Base-by-base conservation (phyloP, 140 eudicot genomes). In the Bidens hawaiensis region DNA sequence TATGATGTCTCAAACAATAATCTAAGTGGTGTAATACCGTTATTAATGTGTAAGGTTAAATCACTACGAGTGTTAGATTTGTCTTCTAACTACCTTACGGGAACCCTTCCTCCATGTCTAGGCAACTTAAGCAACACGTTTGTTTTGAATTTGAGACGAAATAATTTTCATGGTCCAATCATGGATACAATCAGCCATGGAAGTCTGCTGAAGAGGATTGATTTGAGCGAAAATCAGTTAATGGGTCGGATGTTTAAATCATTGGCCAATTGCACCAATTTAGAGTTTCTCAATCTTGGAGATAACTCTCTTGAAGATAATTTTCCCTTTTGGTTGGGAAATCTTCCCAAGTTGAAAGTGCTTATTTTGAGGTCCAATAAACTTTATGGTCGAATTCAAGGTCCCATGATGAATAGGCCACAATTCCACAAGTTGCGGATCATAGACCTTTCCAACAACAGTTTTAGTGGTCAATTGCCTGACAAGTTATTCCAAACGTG, bases 101-200 rank as follows among this genome's bases (percentile, higher is more conserved):
- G 83, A 24, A 3, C 24, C 15, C 63, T 74, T 65, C 80, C 80
- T 12, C 47, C 22, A 13, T 78, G 83, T 46, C 45, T 79, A 1
- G 62, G 47, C 14, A 60, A 15, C 52, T 25, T 50, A 26, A 51
- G 34, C 49, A 50, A 34, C 52, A 40, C 67, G 64, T 10, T 0
- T 1, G 0, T 9, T 18, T 66, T 67, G 38, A 19, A 26, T 19
- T 65, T 51, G 17, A 28, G 15, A 7, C 2, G 0, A 10, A 66
- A 69, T 9, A 48, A 42, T 4, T 61, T 75, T 26, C 21, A 16
- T 17, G 78, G 72, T 0, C 46, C 41, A 18, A 27, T 73, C 55
- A 54, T 55, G 33, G 11, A 23, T 4, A 4, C 19, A 25, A 43
- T n/a, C 12, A 30, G 34, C 0, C 28, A 60, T 10, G 68, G 42